These are phyloP conservation scores for Pseudogymnoascus sp. DNA, from an alignment of 2,329 filamentous ascomycete species.

Conservation along the genomic window DNA sequence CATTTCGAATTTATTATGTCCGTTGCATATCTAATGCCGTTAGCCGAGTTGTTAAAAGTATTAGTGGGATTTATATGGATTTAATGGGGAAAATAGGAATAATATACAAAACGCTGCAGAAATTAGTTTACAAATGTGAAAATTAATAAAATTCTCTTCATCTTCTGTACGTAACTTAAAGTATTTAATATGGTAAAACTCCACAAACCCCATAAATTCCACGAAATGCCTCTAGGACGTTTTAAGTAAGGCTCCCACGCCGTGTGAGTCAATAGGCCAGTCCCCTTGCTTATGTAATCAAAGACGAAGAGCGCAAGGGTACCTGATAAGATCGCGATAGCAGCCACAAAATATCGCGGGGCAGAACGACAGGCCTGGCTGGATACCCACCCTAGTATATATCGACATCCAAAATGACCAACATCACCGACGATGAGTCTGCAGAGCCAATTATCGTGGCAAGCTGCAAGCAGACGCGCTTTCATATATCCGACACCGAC, in stretches of 20 bases:
- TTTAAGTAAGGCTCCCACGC: neutral
- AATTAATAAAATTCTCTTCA: neutral
- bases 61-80: neutral
- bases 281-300: neutral
- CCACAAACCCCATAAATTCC: neutral
- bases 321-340: conserved; percentile 7
- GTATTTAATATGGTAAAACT: neutral
- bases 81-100: neutral
- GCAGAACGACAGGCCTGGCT: conserved; percentile 3
- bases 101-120: neutral
- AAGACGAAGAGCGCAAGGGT: neutral
- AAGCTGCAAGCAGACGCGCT: conserved; percentile 27
- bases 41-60: neutral
- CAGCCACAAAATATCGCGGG: neutral
- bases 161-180: neutral
- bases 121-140: neutral
- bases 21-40: neutral
- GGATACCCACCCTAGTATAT: neutral
- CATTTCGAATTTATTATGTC: neutral
- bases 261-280: conserved; percentile 3
- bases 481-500: conserved; percentile 25
- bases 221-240: neutral
- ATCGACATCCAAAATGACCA: neutral
- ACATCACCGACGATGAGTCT: neutral
- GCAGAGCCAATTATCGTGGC: conserved; percentile 18